Percentiles rank a stretch among this genome's conserved stretches.
Conservation (phyloP, 805 yeast species). For the Barnettozyma sp. region DNA sequence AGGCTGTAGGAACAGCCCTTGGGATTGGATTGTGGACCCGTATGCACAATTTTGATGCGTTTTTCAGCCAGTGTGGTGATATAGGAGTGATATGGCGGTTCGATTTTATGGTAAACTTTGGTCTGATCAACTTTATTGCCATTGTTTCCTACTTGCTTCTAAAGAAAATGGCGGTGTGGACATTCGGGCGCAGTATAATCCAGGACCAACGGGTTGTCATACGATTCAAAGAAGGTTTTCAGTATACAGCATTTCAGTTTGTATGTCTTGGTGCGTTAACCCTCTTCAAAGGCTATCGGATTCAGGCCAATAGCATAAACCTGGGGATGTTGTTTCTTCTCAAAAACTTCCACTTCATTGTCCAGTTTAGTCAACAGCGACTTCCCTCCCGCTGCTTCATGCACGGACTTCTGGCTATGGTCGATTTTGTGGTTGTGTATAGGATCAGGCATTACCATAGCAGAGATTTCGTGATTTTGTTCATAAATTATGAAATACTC, state of each 20-base stretch:
- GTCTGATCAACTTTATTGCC: neutral
- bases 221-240: neutral
- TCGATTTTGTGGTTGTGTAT: conserved; percentile 3
- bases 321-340: conserved; percentile 1
- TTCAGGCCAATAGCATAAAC: neutral
- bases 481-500: conserved; percentile 6
- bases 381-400: neutral
- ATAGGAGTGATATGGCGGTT: conserved; percentile 1
- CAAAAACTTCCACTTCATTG: conserved; percentile 3
- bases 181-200: conserved; percentile 1
- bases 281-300: neutral
- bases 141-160: neutral
- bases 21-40: conserved; percentile 1
- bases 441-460: conserved; percentile 1
- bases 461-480: neutral
- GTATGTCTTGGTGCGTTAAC: neutral
- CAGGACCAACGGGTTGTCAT: neutral
- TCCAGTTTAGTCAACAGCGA: neutral
- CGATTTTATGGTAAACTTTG: conserved; percentile 2
- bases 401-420: neutral
- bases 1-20: conserved; percentile 2
- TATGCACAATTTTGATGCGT: neutral
- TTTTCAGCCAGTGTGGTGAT: neutral
- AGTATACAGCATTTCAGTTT: conserved; percentile 1
- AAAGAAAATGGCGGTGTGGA: neutral